These are phyloP conservation scores for Akebia trifoliata DNA, from an alignment of 164 flowering plant genomes.

Conservation along the genomic window DNA sequence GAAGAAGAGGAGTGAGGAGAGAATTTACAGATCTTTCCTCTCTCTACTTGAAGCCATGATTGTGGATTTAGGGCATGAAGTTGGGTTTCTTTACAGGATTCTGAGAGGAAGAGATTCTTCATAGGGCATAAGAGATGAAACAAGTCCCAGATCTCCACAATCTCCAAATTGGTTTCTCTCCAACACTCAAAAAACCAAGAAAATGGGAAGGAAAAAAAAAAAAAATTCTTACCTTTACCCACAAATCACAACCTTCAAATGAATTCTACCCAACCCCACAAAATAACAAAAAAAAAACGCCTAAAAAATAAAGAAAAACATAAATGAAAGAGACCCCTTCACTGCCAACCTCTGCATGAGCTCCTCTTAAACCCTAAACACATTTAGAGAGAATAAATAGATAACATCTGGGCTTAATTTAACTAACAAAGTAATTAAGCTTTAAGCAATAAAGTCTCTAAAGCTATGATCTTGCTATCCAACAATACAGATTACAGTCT, in stretches of 20 bases:
- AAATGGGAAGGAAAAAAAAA: constrained; percentile 1
- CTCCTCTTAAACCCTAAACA: not conserved
- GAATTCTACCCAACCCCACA: constrained; percentile 11
- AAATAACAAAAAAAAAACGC: not conserved
- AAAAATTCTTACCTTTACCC: constrained; percentile 2
- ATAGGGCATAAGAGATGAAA: constrained; percentile 70
- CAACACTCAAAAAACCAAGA: constrained; percentile 20
- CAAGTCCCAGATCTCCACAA: constrained; percentile 93
- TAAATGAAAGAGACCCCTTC: not conserved
- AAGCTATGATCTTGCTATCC: not conserved
- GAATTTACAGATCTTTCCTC: constrained; percentile 81
- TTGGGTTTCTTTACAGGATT: constrained; percentile 77
- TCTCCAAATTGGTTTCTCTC: constrained; percentile 29
- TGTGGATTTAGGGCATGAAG: constrained; percentile 81
- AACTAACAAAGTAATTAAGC: not conserved
- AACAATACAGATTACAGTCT: not conserved
- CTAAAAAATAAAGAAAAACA: not conserved
- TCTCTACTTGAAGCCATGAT: constrained; percentile 99
- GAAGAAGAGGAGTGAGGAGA: constrained; percentile 59
- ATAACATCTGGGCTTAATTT: not conserved
- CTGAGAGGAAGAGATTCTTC: constrained; percentile 82
- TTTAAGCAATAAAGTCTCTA: constrained; percentile 1
- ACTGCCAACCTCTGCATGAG: constrained; percentile 1
- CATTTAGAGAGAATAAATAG: not conserved
- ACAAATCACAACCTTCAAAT: constrained; percentile 7